Conservation (phyloP, 2,329 filamentous ascomycete species). For the Golovinomyces cichoracearum region DNA sequence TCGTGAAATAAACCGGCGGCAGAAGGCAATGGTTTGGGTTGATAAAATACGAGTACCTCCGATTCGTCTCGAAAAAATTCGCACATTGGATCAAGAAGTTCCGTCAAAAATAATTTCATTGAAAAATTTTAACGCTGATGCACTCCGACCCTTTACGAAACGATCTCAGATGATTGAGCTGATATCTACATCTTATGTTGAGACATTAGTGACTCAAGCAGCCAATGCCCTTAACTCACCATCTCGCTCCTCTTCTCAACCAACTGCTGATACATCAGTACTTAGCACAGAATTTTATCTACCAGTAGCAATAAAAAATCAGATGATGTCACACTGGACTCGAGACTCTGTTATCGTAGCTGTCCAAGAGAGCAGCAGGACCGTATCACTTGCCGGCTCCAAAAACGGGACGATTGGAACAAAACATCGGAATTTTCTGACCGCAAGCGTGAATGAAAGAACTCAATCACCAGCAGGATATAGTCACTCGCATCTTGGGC, state of each 20-base stretch:
- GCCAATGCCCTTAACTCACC: conserved; percentile 46
- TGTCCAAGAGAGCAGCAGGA: conserved; percentile 41
- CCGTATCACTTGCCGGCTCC: conserved; percentile 52
- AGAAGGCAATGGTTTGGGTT: conserved; percentile 54
- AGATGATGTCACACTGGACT: conserved; percentile 59
- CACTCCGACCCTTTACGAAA: conserved; percentile 50
- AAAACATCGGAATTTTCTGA: conserved; percentile 26
- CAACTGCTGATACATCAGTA: conserved; percentile 28
- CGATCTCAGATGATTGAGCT: conserved; percentile 44
- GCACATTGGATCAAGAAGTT: conserved; percentile 23
- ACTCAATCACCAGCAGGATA: conserved; percentile 21
- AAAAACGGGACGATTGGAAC: conserved; percentile 30
- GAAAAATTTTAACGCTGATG: conserved; percentile 32
- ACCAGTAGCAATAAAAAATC: conserved; percentile 39
- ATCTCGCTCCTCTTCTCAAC: conserved; percentile 33
- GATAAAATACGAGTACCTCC: conserved; percentile 47
- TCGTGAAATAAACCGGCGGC: conserved; percentile 49
- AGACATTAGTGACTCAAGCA: conserved; percentile 34
- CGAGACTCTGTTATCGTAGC: conserved; percentile 45
- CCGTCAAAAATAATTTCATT: conserved; percentile 19
- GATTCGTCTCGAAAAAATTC: conserved; percentile 33
- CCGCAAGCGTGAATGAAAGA: conserved; percentile 25
- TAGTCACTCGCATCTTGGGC: conserved; percentile 1
- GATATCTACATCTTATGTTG: conserved; percentile 46
- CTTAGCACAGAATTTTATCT: conserved; percentile 27